Base-by-base conservation (phyloP, 257 asterid species). In the Datura wrightii region DNA sequence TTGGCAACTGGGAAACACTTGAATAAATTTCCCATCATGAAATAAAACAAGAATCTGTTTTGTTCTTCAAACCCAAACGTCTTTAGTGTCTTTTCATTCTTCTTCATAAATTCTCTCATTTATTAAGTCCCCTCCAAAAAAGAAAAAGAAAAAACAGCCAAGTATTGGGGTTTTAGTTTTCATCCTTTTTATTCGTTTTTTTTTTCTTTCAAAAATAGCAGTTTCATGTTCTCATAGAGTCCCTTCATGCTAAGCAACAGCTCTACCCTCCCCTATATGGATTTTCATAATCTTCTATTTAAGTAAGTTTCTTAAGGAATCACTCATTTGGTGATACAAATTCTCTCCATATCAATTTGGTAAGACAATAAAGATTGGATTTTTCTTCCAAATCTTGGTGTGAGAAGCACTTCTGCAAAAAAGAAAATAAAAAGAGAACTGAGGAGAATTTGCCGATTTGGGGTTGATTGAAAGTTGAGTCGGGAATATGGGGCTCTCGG, bases 401-500 rank as follows among this genome's bases (percentile, higher is more conserved):
- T 4, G 42, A 39, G 1, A 39, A 39, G 42, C 42, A 39, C 5
- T 18, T 18, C 14, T 14, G 2, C 5, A 19, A 18, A 18, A 58
- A 58, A 3, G 39, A 34, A 39, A 67, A 67, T 24, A 24, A 24
- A 24, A 24, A 41, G 2, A 69, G 52, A 39, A 39, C 8, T 39
- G 78, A 69, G 24, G 18, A 9, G 4, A 13, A 36, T 66, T 39
- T 7, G 24, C 11, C 46, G 9, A 15, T 66, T 69, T 66, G 58
- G 83, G 70, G 70, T 78, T 79, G 48, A 39, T n/a, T 85, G 87
- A 50, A 70, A 63, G 48, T 84, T 72, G 63, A 89, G 91, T 86
- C 39, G 93, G 90, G 86, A 94, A 92, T 86, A 88, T 84, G 78
- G 89, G 88, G 83, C 85, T 91, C 41, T 74, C 94, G 78, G 98